Base-by-base conservation (phyloP, 345 rosid species). In the Salix caprea region DNA sequence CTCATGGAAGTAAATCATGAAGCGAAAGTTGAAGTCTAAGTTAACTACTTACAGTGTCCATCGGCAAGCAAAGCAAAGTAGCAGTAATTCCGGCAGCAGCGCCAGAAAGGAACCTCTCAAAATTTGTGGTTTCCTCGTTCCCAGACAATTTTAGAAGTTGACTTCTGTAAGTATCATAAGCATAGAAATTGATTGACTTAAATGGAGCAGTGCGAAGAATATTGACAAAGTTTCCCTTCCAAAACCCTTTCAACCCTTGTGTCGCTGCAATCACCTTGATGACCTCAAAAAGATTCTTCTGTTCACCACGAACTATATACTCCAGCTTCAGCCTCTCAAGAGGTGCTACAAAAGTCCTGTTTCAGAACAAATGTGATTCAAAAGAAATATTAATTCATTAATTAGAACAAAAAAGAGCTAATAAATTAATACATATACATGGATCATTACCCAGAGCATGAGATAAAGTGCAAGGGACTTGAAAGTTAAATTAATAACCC, bases 71-170 rank as follows among this genome's bases (percentile, higher is more conserved):
- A 74, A 95, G 89, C 67, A 90, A 82, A 77, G 89, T 86, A 48
- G 99, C 99, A 71, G 99, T 95, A 68, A 95, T 85, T 83, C 97
- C 99, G 79, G 99, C 97, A 0, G 95, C 89, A 74, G 97, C 99
- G 70, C 99, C 97, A 44, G 99, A 95, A 78, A 93, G 72, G 23
- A 95, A 91, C 86, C 99, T 86, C 87, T 95, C 94, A 66, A 91
- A 88, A 76, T 95, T 92, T 1, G 97, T 88, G 6, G 89, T 78
- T 83, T 92, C 97, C 76, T 91, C 87, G 60, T 89, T 95, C 67
- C 90, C 84, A 66, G 96, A 80, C 67, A 85, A 26, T 78, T 85
- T 91, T 78, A 90, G 73, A 80, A 92, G 82, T 26, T 87, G 90
- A 84, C 75, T 88, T 84, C 94, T 87, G 54, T 95, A 95, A 1